Base-by-base conservation (phyloP, 345 rosid species). In the Pelargonium nanum region DNA sequence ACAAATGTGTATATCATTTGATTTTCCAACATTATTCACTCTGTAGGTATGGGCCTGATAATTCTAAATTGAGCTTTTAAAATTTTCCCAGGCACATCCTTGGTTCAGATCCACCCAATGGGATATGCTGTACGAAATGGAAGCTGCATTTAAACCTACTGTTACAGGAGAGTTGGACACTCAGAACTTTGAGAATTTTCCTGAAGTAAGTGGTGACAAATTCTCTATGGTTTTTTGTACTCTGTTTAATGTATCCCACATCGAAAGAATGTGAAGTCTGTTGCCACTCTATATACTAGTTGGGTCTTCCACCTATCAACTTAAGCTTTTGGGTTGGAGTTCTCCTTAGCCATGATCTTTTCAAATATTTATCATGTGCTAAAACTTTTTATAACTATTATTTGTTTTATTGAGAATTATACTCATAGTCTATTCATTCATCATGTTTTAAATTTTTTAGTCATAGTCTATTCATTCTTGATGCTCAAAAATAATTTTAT, bases 131-230 rank as follows among this genome's bases (percentile, higher is more conserved):
- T 89, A 89, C 74, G 97, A 92, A 66, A 84, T 76, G 78, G 95
- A 89, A 74, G 93, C 97, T 65, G 89, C 84, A 52, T 80, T 80
- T 75, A 85, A 71, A 72, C 98, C 98, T 40, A 80, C 63, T 50
- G 99, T 93, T 63, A 79, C 67, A 55, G 99, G 99, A 66, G 97
- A 93, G 69, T 70, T 79, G 69, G 99, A 93, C 76, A 93, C 99
- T 32, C 98, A 87, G 73, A 92, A 93, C 76, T 93, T 93, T 72
- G 99, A 93, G 75, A 85, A 93, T 77, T 93, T 93, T 81, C 88
- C 97, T 45, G 97, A 92, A 26, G 97, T 92, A 75, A 89, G 91
- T 82, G 53, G 24, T 57, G 34, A 65, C 58, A 53, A 60, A 63
- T 19, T 53, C 45, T 5, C 19, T 50, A 13, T 56, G 56, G 26